phyloP scores from a whole-genome alignment of 495 filamentous ascomycete species.

The Hypoxylon trugodes region DNA sequence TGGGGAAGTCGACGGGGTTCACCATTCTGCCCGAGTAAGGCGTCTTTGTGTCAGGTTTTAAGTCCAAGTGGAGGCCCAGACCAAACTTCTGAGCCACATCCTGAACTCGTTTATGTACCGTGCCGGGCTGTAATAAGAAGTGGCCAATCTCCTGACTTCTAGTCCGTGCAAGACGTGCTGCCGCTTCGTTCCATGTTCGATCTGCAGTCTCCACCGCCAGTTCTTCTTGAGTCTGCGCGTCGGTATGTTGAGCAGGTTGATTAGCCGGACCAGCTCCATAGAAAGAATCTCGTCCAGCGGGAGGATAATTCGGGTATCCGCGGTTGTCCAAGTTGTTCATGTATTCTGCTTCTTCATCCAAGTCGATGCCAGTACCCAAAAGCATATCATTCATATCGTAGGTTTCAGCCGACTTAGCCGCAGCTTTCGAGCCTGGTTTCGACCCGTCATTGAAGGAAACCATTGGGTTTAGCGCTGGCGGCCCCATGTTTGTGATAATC shows the following conservation, averaged over 20 bases:
- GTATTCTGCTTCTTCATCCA: constrained; percentile 81
- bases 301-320: constrained; percentile 58
- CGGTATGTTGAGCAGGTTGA: constrained; percentile 57
- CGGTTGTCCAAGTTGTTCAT: constrained; percentile 62
- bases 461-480: constrained; percentile 57
- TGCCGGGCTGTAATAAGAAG: constrained; percentile 51
- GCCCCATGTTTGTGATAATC: constrained; percentile 71
- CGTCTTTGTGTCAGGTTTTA: constrained; percentile 49
- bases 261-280: constrained; percentile 68
- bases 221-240: constrained; percentile 60
- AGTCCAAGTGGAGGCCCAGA: constrained; percentile 61
- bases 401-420: constrained; percentile 70
- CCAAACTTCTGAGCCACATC: constrained; percentile 69
- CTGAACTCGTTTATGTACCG: constrained; percentile 59
- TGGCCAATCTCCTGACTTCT: constrained; percentile 57
- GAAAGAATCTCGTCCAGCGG: constrained; percentile 57
- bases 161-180: constrained; percentile 51
- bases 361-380: constrained; percentile 80
- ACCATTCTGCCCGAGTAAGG: constrained; percentile 53
- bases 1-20: constrained; percentile 62
- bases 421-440: constrained; percentile 63
- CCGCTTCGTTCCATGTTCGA: constrained; percentile 56
- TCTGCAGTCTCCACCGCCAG: constrained; percentile 57
- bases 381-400: constrained; percentile 77
- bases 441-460: constrained; percentile 32